Conservation (phyloP, 2,329 filamentous ascomycete species). For the Exutisphaerella laricina region DNA sequence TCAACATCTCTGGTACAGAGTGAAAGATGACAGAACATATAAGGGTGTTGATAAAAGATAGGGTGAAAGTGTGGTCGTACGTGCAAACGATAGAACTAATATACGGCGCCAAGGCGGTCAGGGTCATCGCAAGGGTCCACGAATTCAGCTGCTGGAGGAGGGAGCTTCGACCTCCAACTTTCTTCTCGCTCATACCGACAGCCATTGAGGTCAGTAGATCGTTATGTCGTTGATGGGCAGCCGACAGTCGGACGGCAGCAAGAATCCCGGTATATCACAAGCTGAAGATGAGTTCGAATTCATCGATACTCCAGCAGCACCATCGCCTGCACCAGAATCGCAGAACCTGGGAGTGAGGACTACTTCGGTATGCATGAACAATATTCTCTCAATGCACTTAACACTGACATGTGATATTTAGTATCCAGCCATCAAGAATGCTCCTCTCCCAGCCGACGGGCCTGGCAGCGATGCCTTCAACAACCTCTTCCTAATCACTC, state of each 20-base stretch:
- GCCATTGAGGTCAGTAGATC: not conserved
- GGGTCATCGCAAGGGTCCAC: too few relatives aligned
- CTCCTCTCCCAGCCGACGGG: conserved; percentile 83
- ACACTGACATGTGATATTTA: conserved; percentile 35
- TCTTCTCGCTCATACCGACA: too few relatives aligned
- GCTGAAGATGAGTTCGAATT: conserved; percentile 59
- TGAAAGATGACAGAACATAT: too few relatives aligned
- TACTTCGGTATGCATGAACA: conserved; percentile 45
- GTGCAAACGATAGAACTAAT: too few relatives aligned
- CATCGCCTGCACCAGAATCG: conserved; percentile 45
- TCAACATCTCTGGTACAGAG: too few relatives aligned
- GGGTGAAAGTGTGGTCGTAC: too few relatives aligned
- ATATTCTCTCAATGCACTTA: not conserved
- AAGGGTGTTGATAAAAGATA: too few relatives aligned
- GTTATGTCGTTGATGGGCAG: not conserved
- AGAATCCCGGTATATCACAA: conserved; percentile 19
- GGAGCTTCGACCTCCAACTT: too few relatives aligned
- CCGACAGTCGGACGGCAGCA: conserved; percentile 9
- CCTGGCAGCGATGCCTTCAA: conserved; percentile 81
- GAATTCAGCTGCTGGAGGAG: too few relatives aligned
- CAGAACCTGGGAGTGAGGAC: conserved; percentile 57
- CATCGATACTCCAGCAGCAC: conserved; percentile 56
- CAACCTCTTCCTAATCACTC: conserved; percentile 66
- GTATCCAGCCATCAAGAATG: conserved; percentile 90
- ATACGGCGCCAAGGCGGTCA: too few relatives aligned